Evolutionary conservation across 768 basidiomycete species (phyloP).

Genomic region (Pleurotus eryngii): DNA sequence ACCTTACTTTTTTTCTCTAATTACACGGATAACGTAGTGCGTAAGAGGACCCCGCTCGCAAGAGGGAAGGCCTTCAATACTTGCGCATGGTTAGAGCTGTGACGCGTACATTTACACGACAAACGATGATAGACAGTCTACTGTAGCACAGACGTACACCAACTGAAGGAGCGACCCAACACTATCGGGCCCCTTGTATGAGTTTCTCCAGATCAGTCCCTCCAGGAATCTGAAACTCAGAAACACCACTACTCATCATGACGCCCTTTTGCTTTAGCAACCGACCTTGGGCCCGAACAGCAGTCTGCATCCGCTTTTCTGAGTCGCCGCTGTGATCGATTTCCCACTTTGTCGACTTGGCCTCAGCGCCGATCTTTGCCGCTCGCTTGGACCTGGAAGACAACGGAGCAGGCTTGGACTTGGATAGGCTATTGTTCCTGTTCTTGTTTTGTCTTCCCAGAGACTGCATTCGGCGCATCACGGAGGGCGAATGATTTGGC

Average conservation of each 20-base stretch:
- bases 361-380: conserved; percentile 10
- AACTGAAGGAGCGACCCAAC: no score
- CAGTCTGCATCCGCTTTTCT: conserved; percentile 82
- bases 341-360: conserved; percentile 31
- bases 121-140: no score
- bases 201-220: conserved; percentile 61
- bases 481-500: conserved; percentile 91
- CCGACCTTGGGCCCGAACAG: conserved; percentile 81
- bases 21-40: no score
- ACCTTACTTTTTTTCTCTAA: no score
- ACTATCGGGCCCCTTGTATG: conserved; percentile 25
- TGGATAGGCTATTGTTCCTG: conserved; percentile 13
- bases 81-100: no score
- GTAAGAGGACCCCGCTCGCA: no score
- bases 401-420: conserved; percentile 14
- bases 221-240: conserved; percentile 79
- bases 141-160: no score
- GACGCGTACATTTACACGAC: no score
- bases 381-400: conserved; percentile 14
- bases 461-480: conserved; percentile 68
- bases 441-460: conserved; percentile 18
- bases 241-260: conserved; percentile 61
- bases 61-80: no score
- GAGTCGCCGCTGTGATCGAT: conserved; percentile 49
- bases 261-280: conserved; percentile 76